phyloP scores from a whole-genome alignment of 208 protist genomes.

The Crithidia sp. region DNA sequence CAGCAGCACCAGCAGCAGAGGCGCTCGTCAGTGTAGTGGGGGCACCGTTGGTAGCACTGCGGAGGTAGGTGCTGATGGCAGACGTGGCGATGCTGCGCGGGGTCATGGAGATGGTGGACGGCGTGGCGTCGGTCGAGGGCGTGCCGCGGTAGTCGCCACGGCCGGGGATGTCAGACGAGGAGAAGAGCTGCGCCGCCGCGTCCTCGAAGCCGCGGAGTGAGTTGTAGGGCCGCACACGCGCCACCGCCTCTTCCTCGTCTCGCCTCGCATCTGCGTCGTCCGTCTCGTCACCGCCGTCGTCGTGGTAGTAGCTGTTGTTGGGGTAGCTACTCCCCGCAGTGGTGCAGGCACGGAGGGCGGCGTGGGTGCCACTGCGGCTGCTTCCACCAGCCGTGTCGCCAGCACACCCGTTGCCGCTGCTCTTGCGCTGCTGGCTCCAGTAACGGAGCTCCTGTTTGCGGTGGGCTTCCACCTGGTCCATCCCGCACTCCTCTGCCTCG shows the following conservation, averaged over 20 bases:
- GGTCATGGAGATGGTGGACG: constrained; percentile 16
- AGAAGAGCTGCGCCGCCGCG: not conserved
- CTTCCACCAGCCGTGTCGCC: not conserved
- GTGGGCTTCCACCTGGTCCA: constrained; percentile 14
- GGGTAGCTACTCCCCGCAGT: not conserved
- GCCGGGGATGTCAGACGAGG: not conserved
- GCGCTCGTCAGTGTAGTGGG: not conserved
- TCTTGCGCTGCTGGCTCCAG: not conserved
- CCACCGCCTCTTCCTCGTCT: not conserved
- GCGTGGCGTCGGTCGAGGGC: not conserved
- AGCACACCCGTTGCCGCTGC: not conserved
- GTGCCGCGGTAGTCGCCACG: not conserved
- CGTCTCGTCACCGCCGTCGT: not conserved
- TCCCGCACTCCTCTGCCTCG: constrained; percentile 34
- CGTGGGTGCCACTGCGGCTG: not conserved
- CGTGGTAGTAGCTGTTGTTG: not conserved
- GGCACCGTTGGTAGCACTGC: not conserved
- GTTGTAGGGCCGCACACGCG: not conserved
- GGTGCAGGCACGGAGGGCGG: not conserved
- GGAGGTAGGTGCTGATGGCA: not conserved
- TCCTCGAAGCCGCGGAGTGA: not conserved
- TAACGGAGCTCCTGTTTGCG: constrained; percentile 18
- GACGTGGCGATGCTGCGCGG: not conserved
- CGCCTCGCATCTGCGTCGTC: not conserved
- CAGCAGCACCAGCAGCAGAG: not conserved